Base-by-base conservation (phyloP, 2,329 filamentous ascomycete genomes). In the Cladobotryum protrusum region DNA sequence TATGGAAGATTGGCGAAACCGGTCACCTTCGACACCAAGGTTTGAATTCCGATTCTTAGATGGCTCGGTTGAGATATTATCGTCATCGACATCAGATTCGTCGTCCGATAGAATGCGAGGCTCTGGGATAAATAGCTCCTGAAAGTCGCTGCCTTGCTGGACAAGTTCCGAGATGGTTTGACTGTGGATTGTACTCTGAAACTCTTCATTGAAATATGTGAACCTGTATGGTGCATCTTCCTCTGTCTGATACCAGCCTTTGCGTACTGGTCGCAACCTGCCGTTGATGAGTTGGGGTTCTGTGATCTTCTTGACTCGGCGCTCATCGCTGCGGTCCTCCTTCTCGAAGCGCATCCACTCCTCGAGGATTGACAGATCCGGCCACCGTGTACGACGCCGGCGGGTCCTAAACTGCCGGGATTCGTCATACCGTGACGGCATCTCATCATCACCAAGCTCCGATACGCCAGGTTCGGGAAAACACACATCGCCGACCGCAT, bases 171-270 rank as follows among this genome's bases (percentile, higher is more conserved):
- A 95, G 50, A 99, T 96, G 1, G 87, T 93, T 67, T 95, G 89
- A 53, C 90, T 93, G 67, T 99, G 93, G 54, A 99, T 95, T 0
- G 93, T 99, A 66, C 88, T 95, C 61, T 89, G 86, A 49, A 97
- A 89, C 55, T 96, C 89, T 64, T 97, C 93, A 67, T 97, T 97
- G 76, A 99, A 99, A 67, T 99, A 99, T 0, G 93, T 97, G 66
- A 96, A 99, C 20, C 93, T 82, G 66, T 95, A 97, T 0, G 93
- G 93, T 0, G 86, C 83, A 56, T 96, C 92, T 53, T 96, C 91
- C 56, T 93, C 88, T 47, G 88, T 83, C 36, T 86, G 81, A 65
- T 89, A 92, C 92, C 92, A 99, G 13, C 81, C 80, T 58, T 79
- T 81, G 55, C 87, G 83, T 36, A 88, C 82, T 12, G 91, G 90